Evolutionary conservation across 352 stramenopile species (phyloP), one percentile per base, ranked within the genome.

Genomic region (Globisporangium spiculum): DNA sequence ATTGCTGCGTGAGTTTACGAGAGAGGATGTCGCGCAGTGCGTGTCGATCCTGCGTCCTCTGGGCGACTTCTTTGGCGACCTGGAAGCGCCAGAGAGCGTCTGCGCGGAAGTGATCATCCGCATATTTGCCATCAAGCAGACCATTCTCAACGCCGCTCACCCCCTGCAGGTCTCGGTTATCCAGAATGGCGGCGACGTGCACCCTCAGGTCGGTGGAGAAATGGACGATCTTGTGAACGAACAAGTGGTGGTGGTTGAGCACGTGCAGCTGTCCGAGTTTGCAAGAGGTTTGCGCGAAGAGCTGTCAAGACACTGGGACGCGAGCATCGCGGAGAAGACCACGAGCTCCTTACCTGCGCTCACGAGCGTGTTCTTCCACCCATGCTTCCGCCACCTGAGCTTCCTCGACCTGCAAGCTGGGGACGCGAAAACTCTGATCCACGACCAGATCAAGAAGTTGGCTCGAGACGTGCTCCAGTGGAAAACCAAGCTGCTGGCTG

Each of bases 311-410:
- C 63, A 63, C 22, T 73, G 67, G 67, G 16, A 60, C 16, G 34
- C 38, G 4, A 20, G 22, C 14, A 32, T 70, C 32, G 24, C 22
- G 6, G 63, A 70, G 24, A 59, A 60, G 32, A n/a, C 54, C 12
- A 30, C n/a, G 14, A 22, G 26, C 27, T 65, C 64, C 22, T 24
- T 64, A 26, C 38, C 58, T 10, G 69, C 52, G 6, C 22, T 66
- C 32, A 68, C 50, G n/a, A 60, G 65, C 36, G 66, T 58, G 30
- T 74, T 74, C 55, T 71, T 74, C 52, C 69, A 74, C 26, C 69
- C 69, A 36, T 74, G 69, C 58, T 74, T 71, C 56, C 69, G 69
- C 26, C 69, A 74, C 7, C 57, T 74, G 18, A 65, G 66, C 36
- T 69, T 69, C 46, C 44, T 73, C 2, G 62, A 70, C 20, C 30